Conservation (phyloP, 148 eudicot genomes). For the Camellia sinensis region DNA sequence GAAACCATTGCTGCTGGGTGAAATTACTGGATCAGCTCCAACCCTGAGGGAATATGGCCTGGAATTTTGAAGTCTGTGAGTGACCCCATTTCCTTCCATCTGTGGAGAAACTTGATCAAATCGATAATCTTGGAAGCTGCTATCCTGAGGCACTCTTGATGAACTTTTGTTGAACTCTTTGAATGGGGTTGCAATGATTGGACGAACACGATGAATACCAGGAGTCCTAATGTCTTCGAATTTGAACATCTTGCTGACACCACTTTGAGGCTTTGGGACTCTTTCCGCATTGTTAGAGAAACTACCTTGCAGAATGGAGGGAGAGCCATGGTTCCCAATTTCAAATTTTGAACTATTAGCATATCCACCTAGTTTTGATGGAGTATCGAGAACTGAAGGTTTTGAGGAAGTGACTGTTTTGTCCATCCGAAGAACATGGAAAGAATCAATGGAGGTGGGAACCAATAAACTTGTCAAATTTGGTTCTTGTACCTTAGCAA, state of each 20-base stretch:
- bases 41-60: constrained; percentile 43
- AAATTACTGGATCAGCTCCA: constrained; percentile 41
- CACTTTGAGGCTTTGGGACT: constrained; percentile 31
- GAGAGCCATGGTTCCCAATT: constrained; percentile 29
- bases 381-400: constrained; percentile 29
- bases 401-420: constrained; percentile 26
- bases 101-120: constrained; percentile 36
- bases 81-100: constrained; percentile 37
- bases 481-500: constrained; percentile 32
- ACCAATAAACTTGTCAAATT: constrained; percentile 33
- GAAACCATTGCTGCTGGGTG: constrained; percentile 32
- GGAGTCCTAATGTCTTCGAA: constrained; percentile 37
- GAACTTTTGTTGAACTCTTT: constrained; percentile 49
- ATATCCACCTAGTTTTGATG: constrained; percentile 33
- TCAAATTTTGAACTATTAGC: constrained; percentile 22
- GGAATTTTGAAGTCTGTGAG: constrained; percentile 29
- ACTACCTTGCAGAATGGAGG: constrained; percentile 27
- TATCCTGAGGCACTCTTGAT: constrained; percentile 38
- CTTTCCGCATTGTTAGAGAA: constrained; percentile 31
- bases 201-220: constrained; percentile 21
- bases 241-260: constrained; percentile 33
- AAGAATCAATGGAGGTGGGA: constrained; percentile 37
- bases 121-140: constrained; percentile 33
- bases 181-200: constrained; percentile 26
- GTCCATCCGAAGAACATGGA: constrained; percentile 32